These are phyloP conservation scores for Aspergillus puulaauensis DNA, from an alignment of 2,329 filamentous ascomycete species.

Conservation along the genomic window DNA sequence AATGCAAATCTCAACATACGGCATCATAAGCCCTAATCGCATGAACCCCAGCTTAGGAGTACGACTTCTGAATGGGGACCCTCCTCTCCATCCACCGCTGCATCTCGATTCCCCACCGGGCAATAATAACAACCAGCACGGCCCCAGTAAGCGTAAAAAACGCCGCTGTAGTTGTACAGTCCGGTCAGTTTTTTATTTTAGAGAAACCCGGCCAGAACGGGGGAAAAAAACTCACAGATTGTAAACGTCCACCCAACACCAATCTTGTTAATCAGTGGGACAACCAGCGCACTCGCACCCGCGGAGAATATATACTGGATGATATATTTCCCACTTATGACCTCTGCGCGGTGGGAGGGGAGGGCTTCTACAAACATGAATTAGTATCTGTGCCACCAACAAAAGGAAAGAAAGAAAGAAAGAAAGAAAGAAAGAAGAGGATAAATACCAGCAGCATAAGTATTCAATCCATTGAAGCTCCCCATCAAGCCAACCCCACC, in stretches of 20 bases:
- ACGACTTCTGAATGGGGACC: slow-evolving; percentile 17
- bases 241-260: slow-evolving; percentile 82
- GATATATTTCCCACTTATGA: slow-evolving; percentile 78
- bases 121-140: slow-evolving; percentile 26
- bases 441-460: slow-evolving; percentile 52
- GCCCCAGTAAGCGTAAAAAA: slow-evolving; percentile 29
- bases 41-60: no score
- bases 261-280: slow-evolving; percentile 69
- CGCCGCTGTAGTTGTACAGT: slow-evolving; percentile 21
- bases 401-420: background rate
- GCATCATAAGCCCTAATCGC: background rate
- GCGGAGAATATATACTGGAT: slow-evolving; percentile 74
- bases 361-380: slow-evolving; percentile 40
- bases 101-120: slow-evolving; percentile 34
- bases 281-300: slow-evolving; percentile 65
- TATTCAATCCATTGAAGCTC: slow-evolving; percentile 73
- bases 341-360: slow-evolving; percentile 59
- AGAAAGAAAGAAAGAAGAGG: background rate
- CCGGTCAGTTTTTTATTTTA: background rate
- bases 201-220: no score
- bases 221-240: slow-evolving; percentile 50
- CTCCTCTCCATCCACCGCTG: slow-evolving; percentile 33
- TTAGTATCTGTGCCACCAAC: slow-evolving; percentile 46
- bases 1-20: background rate
- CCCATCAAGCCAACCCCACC: slow-evolving; percentile 72